A percentile compares a stretch with the other conserved stretches of the same genome.
Conservation (phyloP, 352 stramenopile genomes). For the Phytophthora pseudosyringae region DNA sequence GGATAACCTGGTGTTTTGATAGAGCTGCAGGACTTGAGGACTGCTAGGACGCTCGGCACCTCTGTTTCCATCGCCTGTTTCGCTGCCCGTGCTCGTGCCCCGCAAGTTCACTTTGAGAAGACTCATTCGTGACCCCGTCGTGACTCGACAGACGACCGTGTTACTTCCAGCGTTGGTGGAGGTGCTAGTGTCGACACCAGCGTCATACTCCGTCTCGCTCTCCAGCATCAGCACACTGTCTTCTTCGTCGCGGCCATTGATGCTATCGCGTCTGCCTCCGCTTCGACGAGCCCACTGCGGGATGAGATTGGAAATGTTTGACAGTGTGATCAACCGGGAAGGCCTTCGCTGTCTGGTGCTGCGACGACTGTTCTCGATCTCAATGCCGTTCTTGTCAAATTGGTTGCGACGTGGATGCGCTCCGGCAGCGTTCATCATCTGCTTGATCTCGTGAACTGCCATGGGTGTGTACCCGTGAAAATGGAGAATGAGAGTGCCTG, state of each 20-base stretch:
- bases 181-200: conserved; percentile 5
- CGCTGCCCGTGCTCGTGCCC: conserved; percentile 23
- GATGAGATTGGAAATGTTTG: conserved; percentile 39
- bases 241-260: conserved; percentile 55
- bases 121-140: conserved; percentile 35
- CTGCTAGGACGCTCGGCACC: conserved; percentile 1
- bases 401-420: conserved; percentile 35
- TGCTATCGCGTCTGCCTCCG: conserved; percentile 41
- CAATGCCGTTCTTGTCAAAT: conserved; percentile 26
- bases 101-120: conserved; percentile 41
- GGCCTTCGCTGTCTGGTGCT: conserved; percentile 17
- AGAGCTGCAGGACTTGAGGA: conserved; percentile 23
- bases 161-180: conserved; percentile 25
- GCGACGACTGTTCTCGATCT: conserved; percentile 24
- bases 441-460: conserved; percentile 56
- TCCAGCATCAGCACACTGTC: conserved; percentile 38
- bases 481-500: conserved; percentile 79
- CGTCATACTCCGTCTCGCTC: conserved; percentile 23
- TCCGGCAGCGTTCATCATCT: conserved; percentile 58
- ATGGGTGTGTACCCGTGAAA: conserved; percentile 63
- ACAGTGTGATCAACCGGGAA: conserved; percentile 45
- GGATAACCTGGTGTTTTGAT: conserved; percentile 27
- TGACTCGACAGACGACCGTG: conserved; percentile 39
- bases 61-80: conserved; percentile 10
- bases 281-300: conserved; percentile 42